These are phyloP conservation scores for Kazachstania viticola DNA, from an alignment of 805 yeast genomes.

Conservation along the genomic window DNA sequence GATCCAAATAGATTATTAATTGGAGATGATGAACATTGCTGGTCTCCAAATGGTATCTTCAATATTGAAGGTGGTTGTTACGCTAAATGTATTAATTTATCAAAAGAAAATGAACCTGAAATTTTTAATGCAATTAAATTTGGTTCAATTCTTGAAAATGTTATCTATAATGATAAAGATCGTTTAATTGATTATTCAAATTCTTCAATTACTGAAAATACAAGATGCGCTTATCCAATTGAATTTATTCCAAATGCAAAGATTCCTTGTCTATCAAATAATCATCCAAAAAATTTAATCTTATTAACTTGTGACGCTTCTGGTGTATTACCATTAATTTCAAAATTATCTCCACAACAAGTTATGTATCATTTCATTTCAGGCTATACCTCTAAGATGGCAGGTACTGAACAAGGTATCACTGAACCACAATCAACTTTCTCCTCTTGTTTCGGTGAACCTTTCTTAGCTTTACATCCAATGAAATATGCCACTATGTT, in stretches of 20 bases:
- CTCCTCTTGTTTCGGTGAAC: constrained; percentile 98
- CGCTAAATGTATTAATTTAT: constrained; percentile 88
- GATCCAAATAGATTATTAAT: constrained; percentile 88
- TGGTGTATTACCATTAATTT: constrained; percentile 96
- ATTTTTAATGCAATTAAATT: constrained; percentile 89
- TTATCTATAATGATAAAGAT: constrained; percentile 65
- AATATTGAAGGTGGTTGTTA: constrained; percentile 99
- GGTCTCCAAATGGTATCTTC: constrained; percentile 97
- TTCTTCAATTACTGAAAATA: constrained; percentile 82
- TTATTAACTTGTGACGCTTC: constrained; percentile 94
- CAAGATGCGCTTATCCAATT: constrained; percentile 97
- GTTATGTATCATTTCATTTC: constrained; percentile 98
- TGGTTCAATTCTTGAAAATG: constrained; percentile 92
- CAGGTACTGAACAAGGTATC: constrained; percentile 98
- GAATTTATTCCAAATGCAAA: constrained; percentile 93
- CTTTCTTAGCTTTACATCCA: constrained; percentile 95
- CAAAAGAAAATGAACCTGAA: constrained; percentile 93
- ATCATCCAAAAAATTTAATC: constrained; percentile 86
- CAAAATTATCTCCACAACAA: constrained; percentile 85
- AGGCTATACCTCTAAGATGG: constrained; percentile 98
- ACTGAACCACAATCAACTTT: constrained; percentile 97
- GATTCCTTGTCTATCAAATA: constrained; percentile 83
- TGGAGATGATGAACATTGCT: constrained; percentile 99
- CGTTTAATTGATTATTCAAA: constrained; percentile 82
- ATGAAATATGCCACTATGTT: constrained; percentile 95